Base-by-base conservation (phyloP, 768 basidiomycete genomes). In the Hortiboletus flavorubellus region DNA sequence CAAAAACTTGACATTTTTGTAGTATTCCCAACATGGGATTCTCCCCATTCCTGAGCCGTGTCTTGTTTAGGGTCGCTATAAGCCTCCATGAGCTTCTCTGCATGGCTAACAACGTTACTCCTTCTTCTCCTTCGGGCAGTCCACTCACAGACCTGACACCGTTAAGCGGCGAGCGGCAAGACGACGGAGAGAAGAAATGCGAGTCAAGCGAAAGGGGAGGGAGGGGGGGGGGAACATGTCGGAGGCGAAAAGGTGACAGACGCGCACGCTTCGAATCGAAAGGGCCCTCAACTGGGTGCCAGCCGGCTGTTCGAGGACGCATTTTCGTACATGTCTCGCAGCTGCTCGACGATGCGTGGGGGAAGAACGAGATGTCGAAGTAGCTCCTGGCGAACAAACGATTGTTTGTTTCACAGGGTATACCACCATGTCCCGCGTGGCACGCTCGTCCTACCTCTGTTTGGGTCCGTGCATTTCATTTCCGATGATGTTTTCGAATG, bases 271-370 rank as follows among this genome's bases (percentile, higher is more conserved):
- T 64, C 18, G 68, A 51, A 26, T 68, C 52, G n/a, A 59, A 55
- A 14, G 52, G 56, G 29, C 61, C 55, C 18, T 62, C 53, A n/a
- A 26, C 38, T 29, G n/a, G 4, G 42, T 49, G 8, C 75, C 75
- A 38, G 62, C 59, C 4, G 86, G 83, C 63, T 83, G 80, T 37
- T 85, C 80, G 55, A 98, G 82, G 52, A 87, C 80, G 60, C 84
- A 78, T n/a, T n/a, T 65, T 94, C 90, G 72, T 98, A 98, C 83
- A 95, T 91, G 68, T 96, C 92, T 45, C 90, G 78, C 51, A 98
- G 78, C 21, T 79, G 80, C 49, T 81, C 82, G 60, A 98, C n/a
- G n/a, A n/a, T n/a, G n/a, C n/a, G 21, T 21, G n/a, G n/a, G n/a
- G n/a, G n/a, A n/a, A n/a, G n/a, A n/a, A n/a, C n/a, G n/a, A n/a